Conservation (phyloP, 805 yeast species). For the Pichia nakasei region DNA sequence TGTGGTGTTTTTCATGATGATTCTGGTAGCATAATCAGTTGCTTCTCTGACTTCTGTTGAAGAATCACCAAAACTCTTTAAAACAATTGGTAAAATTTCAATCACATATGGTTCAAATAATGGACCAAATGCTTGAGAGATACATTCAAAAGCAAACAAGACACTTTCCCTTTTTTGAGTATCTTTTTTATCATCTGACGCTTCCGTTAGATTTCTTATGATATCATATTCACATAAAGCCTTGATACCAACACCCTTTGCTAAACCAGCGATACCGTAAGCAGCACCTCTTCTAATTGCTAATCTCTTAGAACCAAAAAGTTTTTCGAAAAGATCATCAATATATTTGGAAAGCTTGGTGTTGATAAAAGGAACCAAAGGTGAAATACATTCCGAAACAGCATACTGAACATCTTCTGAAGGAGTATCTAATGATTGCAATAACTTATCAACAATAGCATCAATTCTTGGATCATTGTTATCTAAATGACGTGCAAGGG, state of each 20-base stretch:
- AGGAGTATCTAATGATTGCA: conserved; percentile 74
- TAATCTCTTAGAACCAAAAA: conserved; percentile 42
- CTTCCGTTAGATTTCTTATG: conserved; percentile 65
- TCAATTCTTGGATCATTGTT: conserved; percentile 57
- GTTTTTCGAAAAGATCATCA: conserved; percentile 47
- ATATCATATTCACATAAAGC: conserved; percentile 70
- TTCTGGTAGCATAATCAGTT: conserved; percentile 77
- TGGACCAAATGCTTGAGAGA: conserved; percentile 67
- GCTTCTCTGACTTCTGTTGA: conserved; percentile 82
- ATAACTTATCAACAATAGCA: conserved; percentile 56
- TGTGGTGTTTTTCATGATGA: conserved; percentile 85
- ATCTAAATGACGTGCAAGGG: conserved; percentile 77
- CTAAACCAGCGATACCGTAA: conserved; percentile 90
- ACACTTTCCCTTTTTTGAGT: conserved; percentile 76
- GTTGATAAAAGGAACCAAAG: conserved; percentile 57
- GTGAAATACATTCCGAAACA: conserved; percentile 77
- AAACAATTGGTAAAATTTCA: conserved; percentile 73
- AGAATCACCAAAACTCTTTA: conserved; percentile 78
- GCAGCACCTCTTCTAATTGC: conserved; percentile 87
- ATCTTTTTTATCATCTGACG: conserved; percentile 80
- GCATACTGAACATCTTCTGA: conserved; percentile 88
- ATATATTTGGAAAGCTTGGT: conserved; percentile 44
- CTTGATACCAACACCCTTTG: conserved; percentile 80
- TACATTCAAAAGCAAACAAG: conserved; percentile 74
- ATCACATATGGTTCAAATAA: conserved; percentile 91